A percentile compares a stretch with the other conserved stretches of the same genome.
These are phyloP conservation scores for Acanthamoeba castellanii DNA, from an alignment of 208 protist species.

Conservation along the genomic window DNA sequence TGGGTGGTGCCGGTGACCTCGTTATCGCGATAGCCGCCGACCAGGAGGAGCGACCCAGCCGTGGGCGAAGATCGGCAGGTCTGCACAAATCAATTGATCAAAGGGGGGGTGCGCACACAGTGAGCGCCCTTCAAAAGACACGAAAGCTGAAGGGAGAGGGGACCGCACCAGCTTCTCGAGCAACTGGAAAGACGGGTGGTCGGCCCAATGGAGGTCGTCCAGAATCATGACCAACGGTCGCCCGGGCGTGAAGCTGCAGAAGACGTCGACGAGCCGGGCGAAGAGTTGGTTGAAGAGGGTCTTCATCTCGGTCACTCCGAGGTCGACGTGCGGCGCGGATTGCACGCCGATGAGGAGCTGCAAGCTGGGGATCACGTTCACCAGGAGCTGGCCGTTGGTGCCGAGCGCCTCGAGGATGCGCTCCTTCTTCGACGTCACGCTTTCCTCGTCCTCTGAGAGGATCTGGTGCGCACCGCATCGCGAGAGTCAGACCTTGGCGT, in stretches of 20 bases:
- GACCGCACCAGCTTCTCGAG: conserved; percentile 36
- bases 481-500: background rate
- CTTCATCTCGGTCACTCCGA: conserved; percentile 61
- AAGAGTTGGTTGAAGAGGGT: conserved; percentile 64
- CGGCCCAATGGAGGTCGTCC: conserved; percentile 67
- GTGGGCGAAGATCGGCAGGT: background rate
- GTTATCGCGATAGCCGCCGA: conserved; percentile 67
- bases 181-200: conserved; percentile 51
- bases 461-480: conserved; percentile 5
- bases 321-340: background rate
- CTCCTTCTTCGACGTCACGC: background rate
- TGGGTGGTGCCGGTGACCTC: conserved; percentile 32
- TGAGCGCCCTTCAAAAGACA: too few relatives aligned
- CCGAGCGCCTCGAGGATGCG: conserved; percentile 1
- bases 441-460: conserved; percentile 52
- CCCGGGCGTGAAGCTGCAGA: conserved; percentile 44
- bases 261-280: conserved; percentile 44
- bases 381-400: conserved; percentile 50
- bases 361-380: conserved; percentile 55
- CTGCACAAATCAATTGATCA: background rate
- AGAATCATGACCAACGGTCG: conserved; percentile 31
- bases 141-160: background rate
- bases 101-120: background rate
- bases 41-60: conserved; percentile 15
- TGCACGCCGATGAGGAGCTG: conserved; percentile 60